Percentiles rank a stretch among this genome's conserved stretches.
phyloP scores from a whole-genome alignment of 768 basidiomycete species.

The Pleurotus giganteus region DNA sequence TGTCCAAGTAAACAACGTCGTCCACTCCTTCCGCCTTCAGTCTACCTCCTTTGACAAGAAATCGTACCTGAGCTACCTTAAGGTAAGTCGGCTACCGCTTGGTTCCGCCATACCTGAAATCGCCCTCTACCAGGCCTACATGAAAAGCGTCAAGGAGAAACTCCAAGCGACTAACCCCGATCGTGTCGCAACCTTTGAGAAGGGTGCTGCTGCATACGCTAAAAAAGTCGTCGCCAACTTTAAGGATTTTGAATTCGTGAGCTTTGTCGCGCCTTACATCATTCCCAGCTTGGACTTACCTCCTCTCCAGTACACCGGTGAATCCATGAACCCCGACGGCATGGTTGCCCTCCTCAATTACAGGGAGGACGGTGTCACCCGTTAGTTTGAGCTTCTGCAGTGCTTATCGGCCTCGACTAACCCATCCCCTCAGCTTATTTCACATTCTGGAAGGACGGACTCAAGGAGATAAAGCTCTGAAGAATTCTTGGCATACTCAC shows the following conservation, averaged over 20 bases:
- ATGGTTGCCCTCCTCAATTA: constrained; percentile 96
- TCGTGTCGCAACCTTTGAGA: constrained; percentile 75
- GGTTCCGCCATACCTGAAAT: constrained; percentile 4
- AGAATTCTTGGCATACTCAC: constrained; percentile 10
- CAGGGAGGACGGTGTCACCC: constrained; percentile 81
- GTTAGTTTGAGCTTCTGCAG: constrained; percentile 40
- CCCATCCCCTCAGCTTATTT: constrained; percentile 62
- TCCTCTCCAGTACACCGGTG: constrained; percentile 60
- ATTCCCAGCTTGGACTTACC: not conserved
- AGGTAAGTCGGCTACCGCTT: constrained; percentile 41
- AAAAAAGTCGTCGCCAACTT: constrained; percentile 91
- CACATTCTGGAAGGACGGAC: constrained; percentile 95
- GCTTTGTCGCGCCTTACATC: constrained; percentile 18
- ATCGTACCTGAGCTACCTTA: constrained; percentile 76
- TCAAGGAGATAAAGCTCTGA: constrained; percentile 77
- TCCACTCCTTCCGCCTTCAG: constrained; percentile 88
- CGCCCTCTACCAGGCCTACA: constrained; percentile 63
- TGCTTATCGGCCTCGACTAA: constrained; percentile 5
- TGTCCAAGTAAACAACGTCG: constrained; percentile 83
- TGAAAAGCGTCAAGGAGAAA: constrained; percentile 83
- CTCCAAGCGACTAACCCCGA: constrained; percentile 55
- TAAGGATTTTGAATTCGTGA: constrained; percentile 91
- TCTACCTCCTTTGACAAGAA: constrained; percentile 88
- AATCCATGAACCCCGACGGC: constrained; percentile 81
- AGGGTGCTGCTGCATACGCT: constrained; percentile 68